Evolutionary conservation across 169 alveolate species (phyloP), one percentile per base, ranked within the genome.

Genomic region (Plasmodium knowlesi): DNA sequence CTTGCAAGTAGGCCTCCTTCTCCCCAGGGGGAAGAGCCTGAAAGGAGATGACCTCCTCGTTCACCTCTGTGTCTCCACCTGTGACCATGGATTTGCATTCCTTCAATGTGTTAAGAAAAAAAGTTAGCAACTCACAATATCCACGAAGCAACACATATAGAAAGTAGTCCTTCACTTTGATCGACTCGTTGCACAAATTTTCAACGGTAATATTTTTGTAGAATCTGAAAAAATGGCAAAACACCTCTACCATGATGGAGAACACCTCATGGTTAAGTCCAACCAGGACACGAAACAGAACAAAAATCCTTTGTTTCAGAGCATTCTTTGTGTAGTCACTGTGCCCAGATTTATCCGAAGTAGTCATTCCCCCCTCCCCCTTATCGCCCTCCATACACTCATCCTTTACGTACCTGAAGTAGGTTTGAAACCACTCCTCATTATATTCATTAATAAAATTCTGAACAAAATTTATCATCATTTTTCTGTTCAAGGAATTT

Each of bases 391-490:
- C 83, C 22, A 16, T 19, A 19, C 5, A 22, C 0, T 73, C 32
- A 9, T 78, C 57, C 3, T 22, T 3, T 5, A 32, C 37, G 34
- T 67, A n/a, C 0, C 72, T 16, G 37, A 78, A 61, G 72, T 89
- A 89, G 1, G 89, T 46, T 19, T 78, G 70, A 79, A 89, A 89
- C 94, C 94, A 89, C 46, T 32, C 54, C 43, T 53, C 82, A n/a
- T 89, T 46, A 41, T 89, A 89, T 39, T 89, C 83, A 12, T 3
- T 57, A 41, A 89, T 57, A 79, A 67, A 89, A 5, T 30, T 79
- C 0, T 4, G 37, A 54, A 79, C 5, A 67, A 79, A 89, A 5
- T 57, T n/a, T 6, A 89, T 57, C 94, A 89, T 78, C 12, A 89
- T 61, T 39, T 79, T 76, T 41, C 79, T 89, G 10, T 89, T 89